A percentile compares a stretch with the other conserved stretches of the same genome.
Conservation (phyloP, 768 basidiomycete species). For the Suillus lakei region DNA sequence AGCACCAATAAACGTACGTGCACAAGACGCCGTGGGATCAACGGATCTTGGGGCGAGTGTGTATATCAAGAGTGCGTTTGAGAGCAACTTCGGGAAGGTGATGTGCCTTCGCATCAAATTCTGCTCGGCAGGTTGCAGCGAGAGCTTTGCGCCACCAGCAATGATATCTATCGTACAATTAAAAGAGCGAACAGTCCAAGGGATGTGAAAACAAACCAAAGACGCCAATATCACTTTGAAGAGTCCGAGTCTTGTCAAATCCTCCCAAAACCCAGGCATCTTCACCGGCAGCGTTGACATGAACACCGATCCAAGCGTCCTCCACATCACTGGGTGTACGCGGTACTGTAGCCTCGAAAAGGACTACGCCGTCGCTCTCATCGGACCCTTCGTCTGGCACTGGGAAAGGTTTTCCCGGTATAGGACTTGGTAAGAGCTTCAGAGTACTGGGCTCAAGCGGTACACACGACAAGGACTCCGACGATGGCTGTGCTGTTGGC, state of each 20-base stretch:
- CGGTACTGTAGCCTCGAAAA: constrained; percentile 58
- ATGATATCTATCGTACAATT: constrained; percentile 43
- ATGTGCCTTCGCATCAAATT: constrained; percentile 48
- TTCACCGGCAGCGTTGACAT: constrained; percentile 50
- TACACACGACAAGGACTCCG: constrained; percentile 37
- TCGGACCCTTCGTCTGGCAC: constrained; percentile 69
- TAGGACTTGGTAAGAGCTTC: constrained; percentile 67
- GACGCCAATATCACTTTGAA: constrained; percentile 40
- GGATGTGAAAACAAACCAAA: constrained; percentile 43
- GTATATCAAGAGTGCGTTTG: constrained; percentile 71
- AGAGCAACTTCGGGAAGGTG: constrained; percentile 58
- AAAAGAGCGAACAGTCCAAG: constrained; percentile 17
- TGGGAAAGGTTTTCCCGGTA: constrained; percentile 60
- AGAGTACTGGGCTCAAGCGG: constrained; percentile 50
- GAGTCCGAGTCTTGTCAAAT: constrained; percentile 41
- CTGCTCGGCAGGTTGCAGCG: constrained; percentile 30
- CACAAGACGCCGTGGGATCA: constrained; percentile 27
- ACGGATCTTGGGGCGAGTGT: constrained; percentile 44
- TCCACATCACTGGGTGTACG: constrained; percentile 15
- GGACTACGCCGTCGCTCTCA: constrained; percentile 74
- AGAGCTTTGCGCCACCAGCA: constrained; percentile 39
- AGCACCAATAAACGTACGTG: constrained; percentile 24
- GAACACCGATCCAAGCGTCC: constrained; percentile 56
- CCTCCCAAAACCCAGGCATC: constrained; percentile 70
- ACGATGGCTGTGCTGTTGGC: constrained; percentile 12